Percentiles rank a stretch among this genome's conserved stretches.
Evolutionary conservation across 345 rosid genomes (phyloP).

Genomic region (Clarkia xantiana): DNA sequence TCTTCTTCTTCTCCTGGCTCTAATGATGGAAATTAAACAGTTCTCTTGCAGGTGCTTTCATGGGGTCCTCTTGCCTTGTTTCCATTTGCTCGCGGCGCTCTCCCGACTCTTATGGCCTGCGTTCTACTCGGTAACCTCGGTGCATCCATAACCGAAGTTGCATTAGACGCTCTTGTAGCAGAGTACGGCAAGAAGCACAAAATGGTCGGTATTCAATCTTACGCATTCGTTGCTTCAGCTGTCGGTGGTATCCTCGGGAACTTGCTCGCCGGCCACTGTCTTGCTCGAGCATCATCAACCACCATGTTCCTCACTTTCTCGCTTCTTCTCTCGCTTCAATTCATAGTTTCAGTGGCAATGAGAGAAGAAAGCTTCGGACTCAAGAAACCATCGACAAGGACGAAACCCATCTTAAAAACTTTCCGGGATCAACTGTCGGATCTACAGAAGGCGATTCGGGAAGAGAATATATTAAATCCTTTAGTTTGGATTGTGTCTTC

Average conservation of each 20-base stretch:
- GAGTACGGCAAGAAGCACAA: conserved; percentile 57
- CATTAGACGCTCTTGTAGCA: conserved; percentile 79
- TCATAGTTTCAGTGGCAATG: conserved; percentile 29
- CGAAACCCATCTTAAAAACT: conserved; percentile 24
- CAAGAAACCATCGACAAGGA: conserved; percentile 13
- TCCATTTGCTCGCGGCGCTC: conserved; percentile 42
- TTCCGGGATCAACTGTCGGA: conserved; percentile 34
- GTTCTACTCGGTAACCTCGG: conserved; percentile 70
- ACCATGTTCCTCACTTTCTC: conserved; percentile 46
- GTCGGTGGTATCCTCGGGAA: conserved; percentile 73
- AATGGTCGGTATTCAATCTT: conserved; percentile 55
- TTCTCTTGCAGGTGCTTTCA: conserved; percentile 55
- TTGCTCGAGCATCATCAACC: conserved; percentile 30
- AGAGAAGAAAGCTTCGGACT: conserved; percentile 51
- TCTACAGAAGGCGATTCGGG: conserved; percentile 40
- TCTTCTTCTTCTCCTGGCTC: background rate
- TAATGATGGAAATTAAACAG: conserved; percentile 18
- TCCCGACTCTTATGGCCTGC: conserved; percentile 49
- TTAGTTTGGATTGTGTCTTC: conserved; percentile 62
- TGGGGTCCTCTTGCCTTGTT: conserved; percentile 69
- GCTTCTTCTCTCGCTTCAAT: conserved; percentile 38
- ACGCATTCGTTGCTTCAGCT: conserved; percentile 78
- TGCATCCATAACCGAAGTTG: conserved; percentile 75
- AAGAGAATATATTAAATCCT: conserved; percentile 40
- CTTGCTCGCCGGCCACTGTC: conserved; percentile 58